A percentile compares a stretch with the other conserved stretches of the same genome.
These are phyloP conservation scores for Rutstroemia sp. DNA, from an alignment of 2,329 filamentous ascomycete genomes.

Conservation along the genomic window DNA sequence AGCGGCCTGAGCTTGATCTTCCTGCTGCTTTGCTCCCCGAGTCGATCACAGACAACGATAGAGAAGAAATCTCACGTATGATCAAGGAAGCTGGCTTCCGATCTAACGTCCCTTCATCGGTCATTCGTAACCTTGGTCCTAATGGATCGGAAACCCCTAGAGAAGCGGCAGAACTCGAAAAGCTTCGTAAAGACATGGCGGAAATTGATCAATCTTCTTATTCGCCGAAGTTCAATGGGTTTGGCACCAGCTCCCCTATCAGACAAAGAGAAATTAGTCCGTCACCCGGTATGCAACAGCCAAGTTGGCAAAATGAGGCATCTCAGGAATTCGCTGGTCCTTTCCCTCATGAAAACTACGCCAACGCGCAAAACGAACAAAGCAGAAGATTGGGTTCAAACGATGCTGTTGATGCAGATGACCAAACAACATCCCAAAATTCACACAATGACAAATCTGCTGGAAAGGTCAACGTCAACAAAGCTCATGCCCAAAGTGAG, in stretches of 20 bases:
- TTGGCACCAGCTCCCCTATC: slow-evolving; percentile 22
- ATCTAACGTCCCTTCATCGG: slow-evolving; percentile 36
- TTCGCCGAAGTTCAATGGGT: slow-evolving; percentile 29
- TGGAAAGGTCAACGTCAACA: slow-evolving; percentile 6
- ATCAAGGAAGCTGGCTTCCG: slow-evolving; percentile 43
- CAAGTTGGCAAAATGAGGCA: slow-evolving; percentile 21
- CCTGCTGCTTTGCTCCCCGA: slow-evolving; percentile 22
- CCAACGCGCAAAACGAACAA: neutral
- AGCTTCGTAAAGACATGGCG: slow-evolving; percentile 19
- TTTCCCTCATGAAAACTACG: neutral
- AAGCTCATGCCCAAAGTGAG: slow-evolving; percentile 18
- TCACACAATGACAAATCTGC: neutral
- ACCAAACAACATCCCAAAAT: neutral
- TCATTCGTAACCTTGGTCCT: slow-evolving; percentile 23
- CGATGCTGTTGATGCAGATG: neutral
- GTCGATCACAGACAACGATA: slow-evolving; percentile 21
- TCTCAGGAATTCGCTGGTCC: slow-evolving; percentile 5
- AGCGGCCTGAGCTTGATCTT: neutral
- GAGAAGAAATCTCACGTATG: slow-evolving; percentile 36
- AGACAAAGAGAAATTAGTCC: neutral
- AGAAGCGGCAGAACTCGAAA: slow-evolving; percentile 19
- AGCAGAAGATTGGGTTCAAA: no score
- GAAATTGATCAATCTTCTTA: slow-evolving; percentile 14
- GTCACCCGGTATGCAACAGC: slow-evolving; percentile 12
- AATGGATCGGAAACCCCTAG: slow-evolving; percentile 21